Evolutionary conservation across 2,329 filamentous ascomycete genomes (phyloP).

Genomic region (Exserohilum turcica): DNA sequence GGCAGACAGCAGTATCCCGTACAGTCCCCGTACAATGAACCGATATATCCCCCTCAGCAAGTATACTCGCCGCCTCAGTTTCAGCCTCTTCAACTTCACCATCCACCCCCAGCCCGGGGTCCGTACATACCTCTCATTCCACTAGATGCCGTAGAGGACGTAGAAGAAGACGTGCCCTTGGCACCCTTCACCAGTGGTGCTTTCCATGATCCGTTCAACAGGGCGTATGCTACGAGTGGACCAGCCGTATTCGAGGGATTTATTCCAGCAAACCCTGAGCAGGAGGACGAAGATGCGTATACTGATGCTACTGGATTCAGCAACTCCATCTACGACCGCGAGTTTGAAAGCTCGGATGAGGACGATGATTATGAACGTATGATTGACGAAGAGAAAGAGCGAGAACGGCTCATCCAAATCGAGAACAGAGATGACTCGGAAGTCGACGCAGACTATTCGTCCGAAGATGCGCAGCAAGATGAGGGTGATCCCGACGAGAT

Average conservation of each 20-base stretch:
- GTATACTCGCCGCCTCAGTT: conserved; percentile 20
- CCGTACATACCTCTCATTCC: conserved; percentile 31
- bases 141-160: conserved; percentile 27
- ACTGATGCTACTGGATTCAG: conserved; percentile 26
- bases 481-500: conserved; percentile 42
- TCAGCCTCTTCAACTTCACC: conserved; percentile 13
- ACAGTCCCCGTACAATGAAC: conserved; percentile 21
- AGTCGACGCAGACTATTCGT: conserved; percentile 45
- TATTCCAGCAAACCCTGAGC: conserved; percentile 42
- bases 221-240: conserved; percentile 30
- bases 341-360: conserved; percentile 36
- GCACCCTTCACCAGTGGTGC: conserved; percentile 18
- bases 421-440: conserved; percentile 39
- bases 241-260: conserved; percentile 49
- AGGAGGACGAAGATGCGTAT: conserved; percentile 43
- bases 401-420: conserved; percentile 35
- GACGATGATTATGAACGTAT: conserved; percentile 35
- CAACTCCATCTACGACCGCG: conserved; percentile 26
- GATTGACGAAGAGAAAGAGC: conserved; percentile 34
- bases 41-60: conserved; percentile 24
- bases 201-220: conserved; percentile 30
- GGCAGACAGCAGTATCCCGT: conserved; percentile 21
- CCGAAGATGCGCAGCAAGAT: conserved; percentile 40
- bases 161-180: conserved; percentile 19
- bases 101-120: conserved; percentile 14